Percentiles rank a stretch among this genome's conserved stretches.
Conservation (phyloP, 2,329 filamentous ascomycete species). For the Xylariaceae sp. region DNA sequence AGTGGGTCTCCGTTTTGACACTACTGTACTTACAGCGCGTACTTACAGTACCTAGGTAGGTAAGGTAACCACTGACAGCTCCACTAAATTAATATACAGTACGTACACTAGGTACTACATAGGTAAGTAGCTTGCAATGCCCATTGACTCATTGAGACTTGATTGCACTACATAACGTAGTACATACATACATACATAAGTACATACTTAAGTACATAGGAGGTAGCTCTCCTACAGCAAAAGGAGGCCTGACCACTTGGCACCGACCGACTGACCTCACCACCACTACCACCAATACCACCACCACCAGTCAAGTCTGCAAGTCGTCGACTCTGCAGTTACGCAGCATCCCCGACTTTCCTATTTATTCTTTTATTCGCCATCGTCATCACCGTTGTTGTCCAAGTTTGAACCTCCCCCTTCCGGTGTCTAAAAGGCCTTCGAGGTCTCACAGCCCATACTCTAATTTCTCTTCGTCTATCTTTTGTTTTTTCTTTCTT, state of each 20-base stretch:
- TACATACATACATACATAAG: too few species aligned
- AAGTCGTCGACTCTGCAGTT: conserved; percentile 23
- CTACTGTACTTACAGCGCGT: too few species aligned
- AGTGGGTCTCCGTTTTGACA: too few species aligned
- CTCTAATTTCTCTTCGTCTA: background rate
- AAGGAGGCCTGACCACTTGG: background rate
- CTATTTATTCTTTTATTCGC: conserved; percentile 4
- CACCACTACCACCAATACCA: too few species aligned
- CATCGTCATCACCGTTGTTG: conserved; percentile 15
- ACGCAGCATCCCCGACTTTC: conserved; percentile 16
- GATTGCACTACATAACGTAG: too few species aligned
- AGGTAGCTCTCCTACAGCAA: background rate
- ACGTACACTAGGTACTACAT: too few species aligned
- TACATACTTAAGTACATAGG: too few species aligned
- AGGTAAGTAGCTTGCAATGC: too few species aligned
- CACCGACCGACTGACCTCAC: background rate
- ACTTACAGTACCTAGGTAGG: too few species aligned
- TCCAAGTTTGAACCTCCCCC: conserved; percentile 9
- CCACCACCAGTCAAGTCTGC: background rate
- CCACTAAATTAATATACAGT: too few species aligned
- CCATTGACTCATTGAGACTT: too few species aligned
- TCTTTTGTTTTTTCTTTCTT: background rate
- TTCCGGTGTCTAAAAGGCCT: conserved; percentile 9
- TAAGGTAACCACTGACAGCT: too few species aligned
- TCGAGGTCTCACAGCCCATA: conserved; percentile 6